These are phyloP conservation scores for Trichomonascaceae sp. DNA, from an alignment of 1,139 yeast genomes.

Conservation along the genomic window DNA sequence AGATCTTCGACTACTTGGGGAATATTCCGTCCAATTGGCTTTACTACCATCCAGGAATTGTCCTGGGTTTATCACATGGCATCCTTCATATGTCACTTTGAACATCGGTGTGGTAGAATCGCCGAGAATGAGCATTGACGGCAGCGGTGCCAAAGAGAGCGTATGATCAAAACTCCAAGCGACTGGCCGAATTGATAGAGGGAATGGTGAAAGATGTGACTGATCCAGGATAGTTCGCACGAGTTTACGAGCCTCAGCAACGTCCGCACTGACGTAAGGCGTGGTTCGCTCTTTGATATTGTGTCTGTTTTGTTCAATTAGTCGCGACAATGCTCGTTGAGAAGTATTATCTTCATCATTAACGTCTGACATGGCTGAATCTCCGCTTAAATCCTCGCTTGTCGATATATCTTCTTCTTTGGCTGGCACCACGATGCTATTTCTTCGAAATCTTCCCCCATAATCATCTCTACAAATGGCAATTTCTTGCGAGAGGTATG, in stretches of 20 bases:
- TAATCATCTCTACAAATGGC: slow-evolving; percentile 64
- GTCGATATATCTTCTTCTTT: slow-evolving; percentile 30
- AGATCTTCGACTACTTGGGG: slow-evolving; percentile 37
- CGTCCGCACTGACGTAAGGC: slow-evolving; percentile 31
- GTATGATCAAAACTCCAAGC: slow-evolving; percentile 65
- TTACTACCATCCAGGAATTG: slow-evolving; percentile 42
- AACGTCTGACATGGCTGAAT: background rate
- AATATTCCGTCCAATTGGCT: slow-evolving; percentile 65
- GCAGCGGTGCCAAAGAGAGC: slow-evolving; percentile 70
- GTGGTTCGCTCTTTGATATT: slow-evolving; percentile 13
- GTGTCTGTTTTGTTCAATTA: slow-evolving; percentile 17
- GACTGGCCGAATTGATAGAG: slow-evolving; percentile 53
- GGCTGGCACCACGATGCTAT: slow-evolving; percentile 51
- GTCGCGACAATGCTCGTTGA: slow-evolving; percentile 18
- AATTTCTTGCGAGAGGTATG: slow-evolving; percentile 78
- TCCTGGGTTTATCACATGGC: slow-evolving; percentile 73
- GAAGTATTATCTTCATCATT: slow-evolving; percentile 18
- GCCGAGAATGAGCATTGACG: slow-evolving; percentile 46
- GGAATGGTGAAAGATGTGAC: slow-evolving; percentile 80
- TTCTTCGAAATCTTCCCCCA: slow-evolving; percentile 62
- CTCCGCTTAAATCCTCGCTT: slow-evolving; percentile 13
- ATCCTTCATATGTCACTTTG: slow-evolving; percentile 75
- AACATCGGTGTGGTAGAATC: slow-evolving; percentile 69
- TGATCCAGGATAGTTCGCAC: slow-evolving; percentile 81
- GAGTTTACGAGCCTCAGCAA: slow-evolving; percentile 64